Evolutionary conservation across 1,284 basidiomycete genomes (phyloP).

Genomic region (Cutaneotrichosporon cutaneum): DNA sequence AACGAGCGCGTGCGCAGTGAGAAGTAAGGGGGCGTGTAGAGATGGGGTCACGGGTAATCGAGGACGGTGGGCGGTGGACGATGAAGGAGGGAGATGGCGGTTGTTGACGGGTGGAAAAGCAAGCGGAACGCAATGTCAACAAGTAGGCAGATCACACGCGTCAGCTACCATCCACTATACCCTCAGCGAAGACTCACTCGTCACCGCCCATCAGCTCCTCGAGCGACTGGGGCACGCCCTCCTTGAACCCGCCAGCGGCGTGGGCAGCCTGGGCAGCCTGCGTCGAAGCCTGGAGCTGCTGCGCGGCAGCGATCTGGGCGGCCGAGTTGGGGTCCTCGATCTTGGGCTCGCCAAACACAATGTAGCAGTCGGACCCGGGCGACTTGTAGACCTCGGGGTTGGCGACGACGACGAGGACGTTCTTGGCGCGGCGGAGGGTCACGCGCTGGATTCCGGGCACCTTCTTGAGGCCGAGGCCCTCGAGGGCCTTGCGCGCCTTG

Average conservation of each 20-base stretch:
- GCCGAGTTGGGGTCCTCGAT: conserved; percentile 88
- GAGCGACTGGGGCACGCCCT: conserved; percentile 60
- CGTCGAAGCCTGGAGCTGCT: conserved; percentile 65
- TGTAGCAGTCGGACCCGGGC: conserved; percentile 94
- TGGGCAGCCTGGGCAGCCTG: conserved; percentile 52
- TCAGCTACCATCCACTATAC: neutral
- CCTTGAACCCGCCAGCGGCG: conserved; percentile 52
- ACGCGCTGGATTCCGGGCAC: conserved; percentile 92
- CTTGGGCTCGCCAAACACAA: conserved; percentile 98
- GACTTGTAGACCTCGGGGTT: conserved; percentile 98
- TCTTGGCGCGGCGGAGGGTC: conserved; percentile 89
- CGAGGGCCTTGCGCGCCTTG: conserved; percentile 72
- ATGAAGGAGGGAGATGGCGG: neutral
- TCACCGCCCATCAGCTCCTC: conserved; percentile 60
- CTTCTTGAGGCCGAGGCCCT: conserved; percentile 84
- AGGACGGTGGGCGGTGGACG: neutral
- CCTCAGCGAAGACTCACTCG: conserved; percentile 54
- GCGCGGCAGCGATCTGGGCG: conserved; percentile 77
- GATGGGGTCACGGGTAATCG: neutral
- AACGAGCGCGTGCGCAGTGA: neutral
- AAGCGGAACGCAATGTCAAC: neutral
- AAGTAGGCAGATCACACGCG: neutral
- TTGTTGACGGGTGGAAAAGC: conserved; percentile 1
- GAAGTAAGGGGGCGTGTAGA: neutral
- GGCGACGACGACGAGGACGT: conserved; percentile 90